Base-by-base conservation (phyloP, 2,329 filamentous ascomycete species). In the Aureobasidium sp. region DNA sequence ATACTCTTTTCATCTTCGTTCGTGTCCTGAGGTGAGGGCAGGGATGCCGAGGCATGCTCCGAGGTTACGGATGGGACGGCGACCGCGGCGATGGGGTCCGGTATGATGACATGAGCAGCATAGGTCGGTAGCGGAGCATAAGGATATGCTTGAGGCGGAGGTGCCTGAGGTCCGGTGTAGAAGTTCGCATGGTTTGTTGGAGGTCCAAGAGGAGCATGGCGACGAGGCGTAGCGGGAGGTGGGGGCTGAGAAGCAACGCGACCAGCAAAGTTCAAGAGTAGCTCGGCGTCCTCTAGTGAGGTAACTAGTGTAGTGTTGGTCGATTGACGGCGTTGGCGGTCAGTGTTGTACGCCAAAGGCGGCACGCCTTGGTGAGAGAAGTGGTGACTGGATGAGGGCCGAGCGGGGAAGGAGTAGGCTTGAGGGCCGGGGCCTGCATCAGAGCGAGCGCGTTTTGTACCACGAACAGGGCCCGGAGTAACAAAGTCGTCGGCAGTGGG, bases 381-480 rank as follows among this genome's bases (percentile, higher is more conserved):
- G 65, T 69, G 67, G 66, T 80, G 76, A 69, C 78, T 80, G 40
- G 78, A 80, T 49, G 75, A 74, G 17, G 78, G 78, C 62, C 78
- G 69, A 37, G 76, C 73, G 35, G 72, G 69, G 39, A 71, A 68
- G 31, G 69, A 67, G 49, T 74, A 70, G 22, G 75, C 70, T 27
- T 75, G 72, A 19, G 77, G 78, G 29, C 78, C 78, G 17, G 76
- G 74, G 57, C 80, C 73, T 66, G 81, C 76, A 67, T 85, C 84
- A 47, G 84, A 86, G 65, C 83, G 80, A 53, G 82, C 78, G 45
- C 85, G 79, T 71, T 87, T 87, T 52, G 73, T 69, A 11, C 33
- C 57, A 24, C 57, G 57, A 24, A 69, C 65, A 45, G 66, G 66
- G 35, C 71, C 72, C 48, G 67, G 63, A 45, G 54, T 35, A 9